Evolutionary conservation across 2,329 filamentous ascomycete species (phyloP).

Genomic region (Aureobasidium sp.): DNA sequence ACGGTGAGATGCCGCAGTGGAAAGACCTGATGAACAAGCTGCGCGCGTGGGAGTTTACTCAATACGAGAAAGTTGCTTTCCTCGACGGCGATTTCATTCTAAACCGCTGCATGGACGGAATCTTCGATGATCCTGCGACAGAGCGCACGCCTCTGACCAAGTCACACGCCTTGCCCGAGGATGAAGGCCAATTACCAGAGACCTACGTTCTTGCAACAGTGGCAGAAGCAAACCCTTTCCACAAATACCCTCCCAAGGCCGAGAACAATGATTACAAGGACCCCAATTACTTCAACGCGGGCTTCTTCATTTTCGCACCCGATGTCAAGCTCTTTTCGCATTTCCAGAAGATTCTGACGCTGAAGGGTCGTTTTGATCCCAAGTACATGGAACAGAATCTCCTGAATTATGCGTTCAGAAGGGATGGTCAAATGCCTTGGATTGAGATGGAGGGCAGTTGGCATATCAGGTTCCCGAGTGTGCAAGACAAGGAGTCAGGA

Average conservation of each 20-base stretch:
- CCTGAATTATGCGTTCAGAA: conserved; percentile 30
- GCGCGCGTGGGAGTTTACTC: conserved; percentile 30
- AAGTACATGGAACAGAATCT: conserved; percentile 32
- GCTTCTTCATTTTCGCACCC: conserved; percentile 30
- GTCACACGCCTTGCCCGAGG: background rate
- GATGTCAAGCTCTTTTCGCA: conserved; percentile 23
- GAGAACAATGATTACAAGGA: conserved; percentile 21
- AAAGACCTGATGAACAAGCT: conserved; percentile 25
- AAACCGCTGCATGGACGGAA: conserved; percentile 22
- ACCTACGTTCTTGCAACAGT: conserved; percentile 29
- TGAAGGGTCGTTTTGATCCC: conserved; percentile 24
- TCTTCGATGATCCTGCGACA: conserved; percentile 29
- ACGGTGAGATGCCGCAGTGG: too few species aligned
- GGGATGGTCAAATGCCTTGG: conserved; percentile 35
- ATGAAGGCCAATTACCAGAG: conserved; percentile 21
- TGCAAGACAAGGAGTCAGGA: conserved; percentile 30
- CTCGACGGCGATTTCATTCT: conserved; percentile 30
- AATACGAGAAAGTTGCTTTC: conserved; percentile 30
- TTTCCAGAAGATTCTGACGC: conserved; percentile 18
- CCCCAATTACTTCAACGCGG: conserved; percentile 30
- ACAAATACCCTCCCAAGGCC: conserved; percentile 30
- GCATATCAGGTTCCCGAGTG: conserved; percentile 31
- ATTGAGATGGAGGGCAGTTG: conserved; percentile 26
- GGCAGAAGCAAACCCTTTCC: conserved; percentile 28
- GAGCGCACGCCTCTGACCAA: conserved; percentile 13